phyloP scores from a whole-genome alignment of 2,329 filamentous ascomycete genomes.

The Myriosclerotinia curreyana region DNA sequence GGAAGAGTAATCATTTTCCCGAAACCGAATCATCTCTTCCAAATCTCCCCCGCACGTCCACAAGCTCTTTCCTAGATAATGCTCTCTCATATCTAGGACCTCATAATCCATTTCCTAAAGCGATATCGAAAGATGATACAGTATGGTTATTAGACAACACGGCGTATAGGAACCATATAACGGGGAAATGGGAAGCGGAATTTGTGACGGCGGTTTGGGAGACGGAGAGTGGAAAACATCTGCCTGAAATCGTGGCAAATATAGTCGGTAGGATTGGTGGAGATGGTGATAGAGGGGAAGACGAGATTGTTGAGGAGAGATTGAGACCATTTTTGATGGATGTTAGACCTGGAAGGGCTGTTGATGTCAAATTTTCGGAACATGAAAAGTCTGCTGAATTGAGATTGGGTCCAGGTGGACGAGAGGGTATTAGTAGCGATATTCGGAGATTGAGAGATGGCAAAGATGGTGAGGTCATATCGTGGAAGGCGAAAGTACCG shows the following conservation, averaged over 20 bases:
- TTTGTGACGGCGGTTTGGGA: constrained; percentile 81
- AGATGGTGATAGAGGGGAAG: constrained; percentile 53
- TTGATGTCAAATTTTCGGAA: constrained; percentile 59
- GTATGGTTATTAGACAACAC: constrained; percentile 93
- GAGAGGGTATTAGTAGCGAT: constrained; percentile 70
- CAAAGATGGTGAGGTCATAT: constrained; percentile 48
- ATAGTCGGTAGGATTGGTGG: constrained; percentile 69
- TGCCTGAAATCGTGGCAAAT: constrained; percentile 66
- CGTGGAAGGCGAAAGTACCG: constrained; percentile 49
- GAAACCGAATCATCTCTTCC: constrained; percentile 48
- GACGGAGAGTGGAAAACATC: constrained; percentile 62
- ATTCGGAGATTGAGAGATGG: constrained; percentile 51
- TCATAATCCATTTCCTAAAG: constrained; percentile 56
- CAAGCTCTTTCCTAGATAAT: constrained; percentile 36
- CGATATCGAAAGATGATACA: constrained; percentile 59
- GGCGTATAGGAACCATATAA: constrained; percentile 59
- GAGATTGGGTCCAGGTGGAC: constrained; percentile 65
- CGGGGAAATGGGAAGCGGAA: constrained; percentile 69
- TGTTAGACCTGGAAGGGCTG: constrained; percentile 65
- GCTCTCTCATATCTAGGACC: constrained; percentile 51
- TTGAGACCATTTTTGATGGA: constrained; percentile 76
- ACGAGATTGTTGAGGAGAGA: constrained; percentile 61
- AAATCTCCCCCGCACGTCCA: constrained; percentile 37
- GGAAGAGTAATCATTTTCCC: constrained; percentile 19
- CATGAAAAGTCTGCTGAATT: constrained; percentile 41